These are phyloP conservation scores for Elsinoe perseae DNA, from an alignment of 2,329 filamentous ascomycete species.

Conservation along the genomic window DNA sequence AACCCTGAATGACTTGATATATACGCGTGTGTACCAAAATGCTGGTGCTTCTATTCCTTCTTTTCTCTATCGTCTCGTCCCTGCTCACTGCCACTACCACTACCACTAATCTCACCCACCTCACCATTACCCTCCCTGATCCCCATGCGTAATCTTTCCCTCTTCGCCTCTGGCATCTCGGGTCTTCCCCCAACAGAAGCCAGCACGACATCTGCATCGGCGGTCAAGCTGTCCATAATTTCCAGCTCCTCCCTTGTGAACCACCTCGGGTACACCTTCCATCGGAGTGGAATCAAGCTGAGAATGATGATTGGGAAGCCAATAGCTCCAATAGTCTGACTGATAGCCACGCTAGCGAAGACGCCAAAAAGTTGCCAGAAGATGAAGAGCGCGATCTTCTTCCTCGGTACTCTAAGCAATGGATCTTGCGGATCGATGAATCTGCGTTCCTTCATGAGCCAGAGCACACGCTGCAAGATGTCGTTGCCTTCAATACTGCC, in stretches of 20 bases:
- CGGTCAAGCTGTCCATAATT: conserved; percentile 48
- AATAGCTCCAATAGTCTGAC: conserved; percentile 53
- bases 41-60: conserved; percentile 6
- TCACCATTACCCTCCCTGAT: conserved; percentile 21
- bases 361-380: conserved; percentile 46
- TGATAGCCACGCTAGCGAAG: conserved; percentile 49
- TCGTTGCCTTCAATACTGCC: conserved; percentile 46
- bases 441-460: conserved; percentile 39
- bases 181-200: conserved; percentile 46
- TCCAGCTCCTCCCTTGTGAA: conserved; percentile 44
- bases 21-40: not conserved
- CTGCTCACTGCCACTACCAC: conserved; percentile 6
- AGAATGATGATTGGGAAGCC: conserved; percentile 53
- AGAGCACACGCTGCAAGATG: conserved; percentile 46
- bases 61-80: conserved; percentile 5
- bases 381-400: conserved; percentile 45
- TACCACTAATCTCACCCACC: conserved; percentile 1
- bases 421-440: conserved; percentile 45
- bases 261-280: conserved; percentile 43
- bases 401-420: conserved; percentile 37
- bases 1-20: no score
- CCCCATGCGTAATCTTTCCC: conserved; percentile 23
- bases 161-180: conserved; percentile 30
- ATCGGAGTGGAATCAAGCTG: conserved; percentile 48
- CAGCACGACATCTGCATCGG: conserved; percentile 46